These are phyloP conservation scores for Ustilago trichophora DNA, from an alignment of 1,284 basidiomycete genomes.

Conservation along the genomic window DNA sequence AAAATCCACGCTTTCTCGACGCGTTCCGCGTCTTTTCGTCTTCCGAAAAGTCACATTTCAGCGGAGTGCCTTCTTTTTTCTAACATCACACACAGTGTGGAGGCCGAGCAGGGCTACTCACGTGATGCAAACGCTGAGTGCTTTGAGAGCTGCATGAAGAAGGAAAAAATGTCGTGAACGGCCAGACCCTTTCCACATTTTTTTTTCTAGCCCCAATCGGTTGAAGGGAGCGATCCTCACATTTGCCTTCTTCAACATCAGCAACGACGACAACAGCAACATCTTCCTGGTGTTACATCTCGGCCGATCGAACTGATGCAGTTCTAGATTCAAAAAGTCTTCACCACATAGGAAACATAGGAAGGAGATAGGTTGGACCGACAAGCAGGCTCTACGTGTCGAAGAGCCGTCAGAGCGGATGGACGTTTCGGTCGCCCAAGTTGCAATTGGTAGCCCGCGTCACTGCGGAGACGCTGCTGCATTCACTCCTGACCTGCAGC, in stretches of 20 bases:
- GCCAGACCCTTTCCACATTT: constrained; percentile 14
- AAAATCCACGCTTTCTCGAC: constrained; percentile 11
- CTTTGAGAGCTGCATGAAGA: not conserved
- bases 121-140: constrained; percentile 13
- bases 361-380: too few species aligned
- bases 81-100: constrained; percentile 22
- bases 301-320: too few species aligned
- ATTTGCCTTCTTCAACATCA: not conserved
- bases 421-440: constrained; percentile 5
- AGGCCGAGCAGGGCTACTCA: constrained; percentile 31
- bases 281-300: too few species aligned
- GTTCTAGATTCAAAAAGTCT: too few species aligned
- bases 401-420: constrained; percentile 8
- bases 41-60: not conserved
- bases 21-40: constrained; percentile 22
- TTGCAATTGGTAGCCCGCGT: not conserved
- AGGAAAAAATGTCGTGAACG: constrained; percentile 9
- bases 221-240: too few species aligned
- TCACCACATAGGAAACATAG: too few species aligned
- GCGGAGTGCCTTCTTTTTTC: not conserved
- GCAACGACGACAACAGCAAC: too few species aligned
- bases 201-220: too few species aligned
- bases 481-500: constrained; percentile 34
- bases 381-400: too few species aligned
- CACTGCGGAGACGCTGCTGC: constrained; percentile 6